Base-by-base conservation (phyloP, 176 grass and related monocot genomes). In the Melocanna baccifera region DNA sequence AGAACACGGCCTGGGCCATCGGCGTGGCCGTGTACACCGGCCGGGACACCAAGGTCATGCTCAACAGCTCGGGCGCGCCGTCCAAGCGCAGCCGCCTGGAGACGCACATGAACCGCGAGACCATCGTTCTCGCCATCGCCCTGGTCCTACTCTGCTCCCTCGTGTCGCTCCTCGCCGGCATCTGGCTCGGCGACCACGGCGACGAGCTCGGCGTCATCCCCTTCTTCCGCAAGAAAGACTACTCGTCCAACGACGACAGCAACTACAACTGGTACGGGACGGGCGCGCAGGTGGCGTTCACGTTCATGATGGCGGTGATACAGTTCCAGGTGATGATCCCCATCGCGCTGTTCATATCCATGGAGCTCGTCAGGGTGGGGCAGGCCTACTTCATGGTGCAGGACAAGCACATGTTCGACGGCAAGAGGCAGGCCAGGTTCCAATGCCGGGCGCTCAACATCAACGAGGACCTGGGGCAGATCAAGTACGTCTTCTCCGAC, bases 401-500 rank as follows among this genome's bases (percentile, higher is more conserved):
- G 53, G 96, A 98, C 75, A 62, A 67, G 1, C 45, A 81, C 64
- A 95, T 98, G 93, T 89, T 89, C 56, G 91, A 98, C 78, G 83
- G 70, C 1, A 40, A 39, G 26, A 87, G 80, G 71, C 72, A 95
- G 63, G 81, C 93, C 25, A 86, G 19, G 58, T 95, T 98, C 88
- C 96, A 98, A 81, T 98, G 96, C 76, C 84, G 96, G 48, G 93
- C 96, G 63, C 89, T 99, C 79, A 99, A 99, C 79, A 99, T 99
- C 69, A 99, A 99, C 80, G 96, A 99, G 91, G 96, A 99, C 86
- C 89, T 99, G 58, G 96, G 96, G 2, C 96, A 99, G 83, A 87
- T 99, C 90, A 94, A 93, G 70, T 99, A 94, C 78, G 91, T 99
- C n/a, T 94, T 99, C 85, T 99, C 96, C 45, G 96, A 99, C 82